Conservation (phyloP, 1,139 yeast species). For the Geotrichum restrictum region DNA sequence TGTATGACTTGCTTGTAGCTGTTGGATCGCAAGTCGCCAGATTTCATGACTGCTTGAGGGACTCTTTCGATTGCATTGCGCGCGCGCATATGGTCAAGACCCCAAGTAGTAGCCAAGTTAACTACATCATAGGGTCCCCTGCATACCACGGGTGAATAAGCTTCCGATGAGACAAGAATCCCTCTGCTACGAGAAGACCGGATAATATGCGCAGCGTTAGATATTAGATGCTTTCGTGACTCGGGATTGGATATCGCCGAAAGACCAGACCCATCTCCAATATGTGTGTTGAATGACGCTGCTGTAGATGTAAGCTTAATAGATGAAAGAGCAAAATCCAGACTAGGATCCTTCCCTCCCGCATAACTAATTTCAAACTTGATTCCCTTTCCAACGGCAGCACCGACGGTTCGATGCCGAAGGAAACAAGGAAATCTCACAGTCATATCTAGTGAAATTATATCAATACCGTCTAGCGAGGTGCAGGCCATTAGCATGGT, state of each 20-base stretch:
- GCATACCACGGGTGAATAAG: slow-evolving; percentile 53
- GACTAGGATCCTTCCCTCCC: slow-evolving; percentile 18
- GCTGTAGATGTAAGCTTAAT: slow-evolving; percentile 31
- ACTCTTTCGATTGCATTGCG: slow-evolving; percentile 56
- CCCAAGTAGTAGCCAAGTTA: slow-evolving; percentile 64
- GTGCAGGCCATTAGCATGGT: slow-evolving; percentile 71
- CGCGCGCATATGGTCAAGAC: slow-evolving; percentile 61
- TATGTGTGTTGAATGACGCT: slow-evolving; percentile 29
- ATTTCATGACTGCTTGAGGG: slow-evolving; percentile 61
- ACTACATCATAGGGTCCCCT: slow-evolving; percentile 67
- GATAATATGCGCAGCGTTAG: slow-evolving; percentile 70
- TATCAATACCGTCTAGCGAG: slow-evolving; percentile 65
- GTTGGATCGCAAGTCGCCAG: slow-evolving; percentile 65
- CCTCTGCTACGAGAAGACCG: slow-evolving; percentile 82
- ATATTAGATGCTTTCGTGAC: slow-evolving; percentile 57
- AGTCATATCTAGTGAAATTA: slow-evolving; percentile 68
- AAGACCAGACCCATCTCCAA: slow-evolving; percentile 18
- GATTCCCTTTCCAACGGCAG: slow-evolving; percentile 79
- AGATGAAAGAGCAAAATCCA: slow-evolving; percentile 38
- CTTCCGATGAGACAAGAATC: slow-evolving; percentile 73
- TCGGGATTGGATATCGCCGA: slow-evolving; percentile 28
- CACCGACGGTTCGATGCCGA: slow-evolving; percentile 78
- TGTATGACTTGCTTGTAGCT: slow-evolving; percentile 45
- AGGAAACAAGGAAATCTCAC: slow-evolving; percentile 69
- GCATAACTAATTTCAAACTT: slow-evolving; percentile 75